Evolutionary conservation across 768 basidiomycete genomes (phyloP), one percentile per base, ranked within the genome.

Genomic region (Rhizopogon roseolus): DNA sequence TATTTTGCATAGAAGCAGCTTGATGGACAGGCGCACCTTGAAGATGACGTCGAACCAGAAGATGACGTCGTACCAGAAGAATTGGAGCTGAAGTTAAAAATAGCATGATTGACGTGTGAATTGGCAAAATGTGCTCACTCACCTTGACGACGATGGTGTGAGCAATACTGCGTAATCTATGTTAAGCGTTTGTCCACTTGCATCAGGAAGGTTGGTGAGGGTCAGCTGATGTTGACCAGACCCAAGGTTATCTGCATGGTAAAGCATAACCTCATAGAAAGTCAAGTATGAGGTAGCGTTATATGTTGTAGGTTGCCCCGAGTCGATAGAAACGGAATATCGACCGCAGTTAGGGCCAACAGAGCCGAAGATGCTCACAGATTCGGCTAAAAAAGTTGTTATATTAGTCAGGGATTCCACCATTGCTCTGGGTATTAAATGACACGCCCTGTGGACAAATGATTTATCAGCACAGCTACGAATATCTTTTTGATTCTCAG

Each of bases 301-400:
- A 38, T 50, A 44, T 44, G 25, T 8, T 27, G 3, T 22, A 8
- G 17, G 6, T 16, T 57, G 27, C 4, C 60, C 69, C 17, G 66
- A 65, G 42, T 76, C 73, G 42, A 77, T 28, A 53, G 71, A 64
- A 19, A 72, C 70, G 0, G 62, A 58, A 53, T 74, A 77, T 4
- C 64, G 62, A 19, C 71, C 64, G 32, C 66, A 67, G 4, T 57
- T 52, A 17, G 73, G 71, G 17, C 73, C 68, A 1, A 74, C 67
- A 9, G 78, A 67, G 16, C 79, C 76, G 49, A 73, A 79, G 7
- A 80, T 46, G 0, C 72, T 73, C n/a, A 81, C 69, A 11, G 71
- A 75, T 54, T 74, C 73, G 41, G 77, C 79, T 74, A 36, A 9
- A 37, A 3, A 25, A 36, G 39, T 25, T 22, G 28, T 22, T n/a